Evolutionary conservation across 1,139 yeast species (phyloP).

Genomic region (Protomyces arabidopsidicola): DNA sequence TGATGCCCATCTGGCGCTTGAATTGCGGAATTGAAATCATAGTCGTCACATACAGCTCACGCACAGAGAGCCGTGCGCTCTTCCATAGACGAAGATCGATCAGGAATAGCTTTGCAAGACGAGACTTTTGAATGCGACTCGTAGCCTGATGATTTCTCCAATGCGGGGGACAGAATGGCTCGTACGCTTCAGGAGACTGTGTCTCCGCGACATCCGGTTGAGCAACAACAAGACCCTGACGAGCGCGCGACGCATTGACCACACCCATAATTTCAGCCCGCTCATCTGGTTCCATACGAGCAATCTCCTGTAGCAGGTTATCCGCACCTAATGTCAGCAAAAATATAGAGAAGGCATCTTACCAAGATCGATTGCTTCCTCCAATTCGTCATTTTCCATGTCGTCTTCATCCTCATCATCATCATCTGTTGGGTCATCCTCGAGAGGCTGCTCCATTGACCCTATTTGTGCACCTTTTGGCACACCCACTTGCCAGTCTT

Average conservation of each 20-base stretch:
- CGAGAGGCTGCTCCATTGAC: neutral
- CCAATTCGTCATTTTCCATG: neutral
- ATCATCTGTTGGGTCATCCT: conserved; percentile 8
- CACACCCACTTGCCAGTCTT: conserved; percentile 52
- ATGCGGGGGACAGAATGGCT: conserved; percentile 4
- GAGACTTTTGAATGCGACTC: neutral
- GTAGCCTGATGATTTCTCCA: conserved; percentile 8
- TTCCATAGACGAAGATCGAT: conserved; percentile 74
- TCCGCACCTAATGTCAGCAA: neutral
- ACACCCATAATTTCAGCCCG: neutral
- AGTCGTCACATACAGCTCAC: conserved; percentile 65
- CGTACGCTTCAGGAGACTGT: neutral
- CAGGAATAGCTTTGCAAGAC: conserved; percentile 36
- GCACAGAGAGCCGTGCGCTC: conserved; percentile 54
- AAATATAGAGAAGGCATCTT: neutral
- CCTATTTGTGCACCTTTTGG: neutral
- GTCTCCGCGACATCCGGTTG: neutral
- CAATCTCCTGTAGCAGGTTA: neutral
- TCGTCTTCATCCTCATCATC: conserved; percentile 11
- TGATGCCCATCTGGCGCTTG: conserved; percentile 59
- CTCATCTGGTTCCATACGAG: neutral
- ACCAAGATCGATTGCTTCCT: neutral
- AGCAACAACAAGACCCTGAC: neutral
- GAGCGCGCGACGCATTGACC: neutral
- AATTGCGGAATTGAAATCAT: conserved; percentile 61